Conservation (phyloP, 2,329 filamentous ascomycete species). For the Colletotrichum zoysiae region DNA sequence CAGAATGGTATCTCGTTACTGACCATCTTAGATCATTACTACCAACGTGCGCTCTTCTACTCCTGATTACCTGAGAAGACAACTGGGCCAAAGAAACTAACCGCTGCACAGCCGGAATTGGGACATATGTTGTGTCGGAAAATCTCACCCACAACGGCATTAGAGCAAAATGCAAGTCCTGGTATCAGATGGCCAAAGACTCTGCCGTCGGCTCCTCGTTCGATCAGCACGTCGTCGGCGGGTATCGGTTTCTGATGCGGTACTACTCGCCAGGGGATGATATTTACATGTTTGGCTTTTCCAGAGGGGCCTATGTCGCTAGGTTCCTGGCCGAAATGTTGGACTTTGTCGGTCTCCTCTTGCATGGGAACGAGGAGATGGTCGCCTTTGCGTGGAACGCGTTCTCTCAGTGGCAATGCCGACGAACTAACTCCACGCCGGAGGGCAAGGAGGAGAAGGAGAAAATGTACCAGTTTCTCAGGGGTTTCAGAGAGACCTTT, state of each 20-base stretch:
- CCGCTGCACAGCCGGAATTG: slow-evolving; percentile 69
- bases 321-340: slow-evolving; percentile 87
- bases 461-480: slow-evolving; percentile 81
- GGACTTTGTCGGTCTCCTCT: slow-evolving; percentile 83
- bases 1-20: not conserved
- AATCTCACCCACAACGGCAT: slow-evolving; percentile 69
- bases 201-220: slow-evolving; percentile 85
- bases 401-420: slow-evolving; percentile 79
- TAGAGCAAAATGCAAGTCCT: slow-evolving; percentile 70
- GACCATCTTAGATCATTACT: slow-evolving; percentile 63
- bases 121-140: slow-evolving; percentile 76
- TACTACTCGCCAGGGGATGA: slow-evolving; percentile 75
- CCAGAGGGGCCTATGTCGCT: slow-evolving; percentile 78
- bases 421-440: slow-evolving; percentile 56
- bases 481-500: slow-evolving; percentile 84
- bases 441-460: slow-evolving; percentile 61
- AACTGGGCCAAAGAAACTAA: slow-evolving; percentile 1
- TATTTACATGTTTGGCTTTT: slow-evolving; percentile 82
- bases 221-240: slow-evolving; percentile 84
- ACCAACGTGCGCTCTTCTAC: slow-evolving; percentile 65
- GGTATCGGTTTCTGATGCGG: slow-evolving; percentile 83
- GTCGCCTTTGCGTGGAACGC: slow-evolving; percentile 87
- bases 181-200: slow-evolving; percentile 81
- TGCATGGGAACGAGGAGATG: slow-evolving; percentile 88
- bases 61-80: too few species aligned